Percentiles rank a stretch among this genome's conserved stretches.
These are phyloP conservation scores for Dendrobium catenatum DNA, from an alignment of 106 monocot genomes.

Conservation along the genomic window DNA sequence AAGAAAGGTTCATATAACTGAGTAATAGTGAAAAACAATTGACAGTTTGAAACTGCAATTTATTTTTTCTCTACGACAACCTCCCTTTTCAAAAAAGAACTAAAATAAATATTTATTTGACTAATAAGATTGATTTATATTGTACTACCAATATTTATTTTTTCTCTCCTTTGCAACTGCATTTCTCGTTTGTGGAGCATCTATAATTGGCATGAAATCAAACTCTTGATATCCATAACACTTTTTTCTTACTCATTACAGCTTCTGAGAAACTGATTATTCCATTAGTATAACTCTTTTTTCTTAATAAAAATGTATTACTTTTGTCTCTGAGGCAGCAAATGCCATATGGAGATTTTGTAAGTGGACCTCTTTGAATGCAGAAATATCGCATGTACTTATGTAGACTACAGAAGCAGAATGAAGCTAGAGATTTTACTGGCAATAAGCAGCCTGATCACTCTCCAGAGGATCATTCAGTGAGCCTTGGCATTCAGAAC, in stretches of 20 bases:
- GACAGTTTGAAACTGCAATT: too few species aligned
- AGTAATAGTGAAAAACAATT: too few species aligned
- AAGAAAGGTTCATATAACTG: too few species aligned
- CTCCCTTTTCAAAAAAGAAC: not conserved
- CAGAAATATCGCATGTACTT: constrained; percentile 28
- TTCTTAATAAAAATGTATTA: too few species aligned
- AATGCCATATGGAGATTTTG: too few species aligned
- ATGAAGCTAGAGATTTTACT: constrained; percentile 6
- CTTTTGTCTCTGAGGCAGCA: too few species aligned
- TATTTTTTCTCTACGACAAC: not conserved
- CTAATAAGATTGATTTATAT: not conserved
- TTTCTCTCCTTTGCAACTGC: not conserved
- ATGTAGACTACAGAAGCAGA: constrained; percentile 23
- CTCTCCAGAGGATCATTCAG: constrained; percentile 10
- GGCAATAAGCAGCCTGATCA: constrained; percentile 3
- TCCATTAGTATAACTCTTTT: too few species aligned
- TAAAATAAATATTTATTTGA: not conserved
- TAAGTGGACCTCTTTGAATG: not conserved
- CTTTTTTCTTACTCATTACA: too few species aligned
- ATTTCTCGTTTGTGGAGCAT: not conserved
- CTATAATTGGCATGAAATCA: not conserved
- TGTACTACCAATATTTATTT: not conserved
- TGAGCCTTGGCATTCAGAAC: constrained; percentile 14
- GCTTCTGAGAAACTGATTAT: too few species aligned
- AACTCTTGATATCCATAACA: not conserved